These are phyloP conservation scores for Geotrichum bryndzae DNA, from an alignment of 1,139 yeast species.

Conservation along the genomic window DNA sequence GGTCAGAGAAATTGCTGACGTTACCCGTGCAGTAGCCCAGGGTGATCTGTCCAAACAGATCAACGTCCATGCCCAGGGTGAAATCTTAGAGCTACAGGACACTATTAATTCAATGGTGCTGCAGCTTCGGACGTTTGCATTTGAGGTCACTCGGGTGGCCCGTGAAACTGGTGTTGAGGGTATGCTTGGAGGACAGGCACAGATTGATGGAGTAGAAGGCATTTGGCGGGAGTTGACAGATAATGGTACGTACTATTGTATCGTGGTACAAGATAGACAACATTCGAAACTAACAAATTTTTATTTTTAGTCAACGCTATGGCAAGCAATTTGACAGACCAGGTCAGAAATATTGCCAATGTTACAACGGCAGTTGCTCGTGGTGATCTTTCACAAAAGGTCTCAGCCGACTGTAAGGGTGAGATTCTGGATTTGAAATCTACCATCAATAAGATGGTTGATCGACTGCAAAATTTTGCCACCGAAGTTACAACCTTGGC, in stretches of 20 bases:
- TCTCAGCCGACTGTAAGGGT: slow-evolving; percentile 85
- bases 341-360: slow-evolving; percentile 82
- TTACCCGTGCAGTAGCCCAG: slow-evolving; percentile 74
- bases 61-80: slow-evolving; percentile 82
- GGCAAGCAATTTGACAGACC: slow-evolving; percentile 83
- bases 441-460: slow-evolving; percentile 82
- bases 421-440: slow-evolving; percentile 75
- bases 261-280: background rate
- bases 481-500: slow-evolving; percentile 82
- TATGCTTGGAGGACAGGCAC: slow-evolving; percentile 81
- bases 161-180: slow-evolving; percentile 89
- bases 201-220: slow-evolving; percentile 77
- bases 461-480: slow-evolving; percentile 82
- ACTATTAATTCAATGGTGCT: slow-evolving; percentile 85
- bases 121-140: slow-evolving; percentile 78
- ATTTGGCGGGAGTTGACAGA: slow-evolving; percentile 87
- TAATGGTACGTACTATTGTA: slow-evolving; percentile 41
- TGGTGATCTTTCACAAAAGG: slow-evolving; percentile 80
- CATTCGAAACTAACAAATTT: slow-evolving; percentile 3
- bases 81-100: slow-evolving; percentile 68
- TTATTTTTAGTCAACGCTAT: slow-evolving; percentile 55
- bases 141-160: slow-evolving; percentile 82
- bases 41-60: slow-evolving; percentile 74
- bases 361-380: slow-evolving; percentile 92
- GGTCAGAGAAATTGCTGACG: slow-evolving; percentile 81